Conservation (phyloP, 768 basidiomycete species). For the Hortiboletus campestris region DNA sequence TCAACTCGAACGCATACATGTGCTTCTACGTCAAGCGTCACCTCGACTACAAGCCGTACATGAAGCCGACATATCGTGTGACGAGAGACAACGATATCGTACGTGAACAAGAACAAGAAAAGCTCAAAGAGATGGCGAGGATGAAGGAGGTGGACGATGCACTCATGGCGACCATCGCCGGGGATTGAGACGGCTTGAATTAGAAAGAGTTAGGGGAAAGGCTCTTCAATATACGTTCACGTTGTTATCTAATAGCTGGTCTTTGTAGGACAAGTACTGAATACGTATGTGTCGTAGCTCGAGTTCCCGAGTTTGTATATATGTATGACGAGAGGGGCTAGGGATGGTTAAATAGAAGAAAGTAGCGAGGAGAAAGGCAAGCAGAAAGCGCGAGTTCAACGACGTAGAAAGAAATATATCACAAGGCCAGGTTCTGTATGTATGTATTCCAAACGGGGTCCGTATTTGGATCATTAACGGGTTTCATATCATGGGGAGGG, state of each 20-base stretch:
- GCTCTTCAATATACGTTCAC: conserved; percentile 9
- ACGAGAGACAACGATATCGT: conserved; percentile 65
- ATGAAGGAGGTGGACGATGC: conserved; percentile 66
- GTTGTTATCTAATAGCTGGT: conserved; percentile 9
- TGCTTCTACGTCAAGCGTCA: conserved; percentile 93
- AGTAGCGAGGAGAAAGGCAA: neutral
- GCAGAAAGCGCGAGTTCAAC: conserved; percentile 13
- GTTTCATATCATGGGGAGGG: conserved; percentile 2
- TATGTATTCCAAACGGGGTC: conserved; percentile 13
- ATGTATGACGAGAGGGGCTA: neutral
- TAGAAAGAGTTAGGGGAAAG: neutral
- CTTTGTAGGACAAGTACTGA: neutral
- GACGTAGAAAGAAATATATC: neutral
- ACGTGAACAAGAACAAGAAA: conserved; percentile 55
- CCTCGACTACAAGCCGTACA: conserved; percentile 76
- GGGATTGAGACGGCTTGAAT: conserved; percentile 10
- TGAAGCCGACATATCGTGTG: conserved; percentile 64
- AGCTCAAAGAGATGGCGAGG: conserved; percentile 50
- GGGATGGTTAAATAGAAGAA: neutral
- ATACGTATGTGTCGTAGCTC: conserved; percentile 7
- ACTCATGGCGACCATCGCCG: conserved; percentile 46
- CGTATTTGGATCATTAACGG: conserved; percentile 13
- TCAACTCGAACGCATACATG: conserved; percentile 85
- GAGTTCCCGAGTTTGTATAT: conserved; percentile 4
- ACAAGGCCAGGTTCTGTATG: conserved; percentile 5